A percentile compares a stretch with the other conserved stretches of the same genome.
phyloP scores from a whole-genome alignment of 306 rosid genomes.

The Quercus dentata region DNA sequence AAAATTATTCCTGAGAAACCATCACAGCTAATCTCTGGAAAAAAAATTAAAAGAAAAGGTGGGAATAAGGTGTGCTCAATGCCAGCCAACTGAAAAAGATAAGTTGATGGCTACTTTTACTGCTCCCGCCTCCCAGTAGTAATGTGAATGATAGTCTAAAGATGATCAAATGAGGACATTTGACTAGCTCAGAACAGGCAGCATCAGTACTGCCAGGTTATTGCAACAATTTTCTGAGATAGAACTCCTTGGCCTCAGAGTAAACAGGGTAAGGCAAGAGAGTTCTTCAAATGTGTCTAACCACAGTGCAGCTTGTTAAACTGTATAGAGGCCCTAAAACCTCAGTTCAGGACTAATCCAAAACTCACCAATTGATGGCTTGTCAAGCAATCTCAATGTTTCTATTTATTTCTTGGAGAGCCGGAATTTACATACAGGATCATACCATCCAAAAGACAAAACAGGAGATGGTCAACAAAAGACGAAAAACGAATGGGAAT shows the following conservation, averaged over 20 bases:
- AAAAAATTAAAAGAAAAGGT: background rate
- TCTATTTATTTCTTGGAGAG: background rate
- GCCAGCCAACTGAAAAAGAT: background rate
- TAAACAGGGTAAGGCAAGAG: background rate
- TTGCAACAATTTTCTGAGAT: background rate
- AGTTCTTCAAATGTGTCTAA: background rate
- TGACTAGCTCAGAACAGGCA: conserved; percentile 2
- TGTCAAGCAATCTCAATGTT: background rate
- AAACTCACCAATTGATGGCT: conserved; percentile 4
- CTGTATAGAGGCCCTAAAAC: conserved; percentile 11
- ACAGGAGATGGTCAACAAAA: conserved; percentile 24
- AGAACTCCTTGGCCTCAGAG: background rate
- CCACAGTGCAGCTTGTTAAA: background rate
- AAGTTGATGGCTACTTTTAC: conserved; percentile 6
- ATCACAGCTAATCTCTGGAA: background rate
- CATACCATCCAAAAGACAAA: conserved; percentile 3
- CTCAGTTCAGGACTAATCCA: background rate
- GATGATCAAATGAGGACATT: background rate
- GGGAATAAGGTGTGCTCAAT: background rate
- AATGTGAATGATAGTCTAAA: conserved; percentile 1
- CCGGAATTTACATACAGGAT: background rate
- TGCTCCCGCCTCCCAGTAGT: background rate
- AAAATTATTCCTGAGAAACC: conserved; percentile 6
- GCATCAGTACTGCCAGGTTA: background rate
- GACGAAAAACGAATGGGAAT: background rate